phyloP scores from a whole-genome alignment of 345 rosid species.

The Euphorbia pulcherrima region DNA sequence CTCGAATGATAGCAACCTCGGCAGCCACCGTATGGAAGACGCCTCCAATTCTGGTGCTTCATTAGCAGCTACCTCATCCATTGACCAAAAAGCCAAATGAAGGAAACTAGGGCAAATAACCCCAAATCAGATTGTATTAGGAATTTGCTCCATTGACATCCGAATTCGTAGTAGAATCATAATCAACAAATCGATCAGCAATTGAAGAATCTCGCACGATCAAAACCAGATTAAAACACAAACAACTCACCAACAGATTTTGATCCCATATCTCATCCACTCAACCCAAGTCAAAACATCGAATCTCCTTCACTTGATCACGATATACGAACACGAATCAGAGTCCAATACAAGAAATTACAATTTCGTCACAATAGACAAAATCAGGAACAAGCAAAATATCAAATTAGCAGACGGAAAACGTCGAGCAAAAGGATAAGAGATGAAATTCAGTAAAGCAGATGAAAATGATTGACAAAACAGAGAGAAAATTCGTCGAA shows the following conservation, averaged over 20 bases:
- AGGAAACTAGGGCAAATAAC: slow-evolving; percentile 3
- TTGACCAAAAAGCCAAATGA: slow-evolving; percentile 18
- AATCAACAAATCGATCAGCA: slow-evolving; percentile 27
- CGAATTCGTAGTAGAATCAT: background rate
- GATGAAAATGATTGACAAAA: no score
- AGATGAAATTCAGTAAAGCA: slow-evolving; percentile 9
- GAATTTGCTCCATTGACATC: slow-evolving; percentile 33
- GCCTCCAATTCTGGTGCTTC: slow-evolving; percentile 31
- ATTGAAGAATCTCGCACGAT: slow-evolving; percentile 19
- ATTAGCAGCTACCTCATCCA: slow-evolving; percentile 61
- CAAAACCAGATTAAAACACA: slow-evolving; percentile 20
- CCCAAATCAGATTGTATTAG: slow-evolving; percentile 34
- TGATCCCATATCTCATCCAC: slow-evolving; percentile 60
- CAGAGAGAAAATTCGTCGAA: background rate
- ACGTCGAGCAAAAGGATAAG: background rate
- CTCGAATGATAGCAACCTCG: slow-evolving; percentile 60
- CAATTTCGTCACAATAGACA: background rate
- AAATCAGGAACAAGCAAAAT: background rate
- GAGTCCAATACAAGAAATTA: background rate
- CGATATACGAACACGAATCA: slow-evolving; percentile 5
- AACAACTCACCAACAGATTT: slow-evolving; percentile 56
- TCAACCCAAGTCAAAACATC: slow-evolving; percentile 25
- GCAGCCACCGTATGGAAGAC: slow-evolving; percentile 52
- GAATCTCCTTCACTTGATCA: slow-evolving; percentile 39
- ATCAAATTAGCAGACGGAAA: background rate